Conservation (phyloP, 768 basidiomycete species). For the Phlebiopsis gigantea region DNA sequence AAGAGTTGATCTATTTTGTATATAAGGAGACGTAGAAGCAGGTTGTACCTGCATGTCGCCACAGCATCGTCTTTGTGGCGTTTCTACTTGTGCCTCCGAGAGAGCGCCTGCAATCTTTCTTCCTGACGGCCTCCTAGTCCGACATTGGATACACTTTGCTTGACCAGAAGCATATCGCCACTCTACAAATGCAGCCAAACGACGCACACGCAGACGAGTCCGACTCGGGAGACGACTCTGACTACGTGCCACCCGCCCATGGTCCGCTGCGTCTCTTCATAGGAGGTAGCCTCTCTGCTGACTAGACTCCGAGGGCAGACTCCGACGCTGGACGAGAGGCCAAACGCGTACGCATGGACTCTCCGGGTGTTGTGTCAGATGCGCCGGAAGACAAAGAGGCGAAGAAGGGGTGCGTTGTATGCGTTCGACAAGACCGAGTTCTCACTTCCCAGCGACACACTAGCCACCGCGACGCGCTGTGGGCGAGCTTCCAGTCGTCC, state of each 20-base stretch:
- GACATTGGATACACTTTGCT: background rate
- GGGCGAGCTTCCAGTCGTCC: conserved; percentile 66
- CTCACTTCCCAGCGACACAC: conserved; percentile 3
- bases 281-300: background rate
- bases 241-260: conserved; percentile 55
- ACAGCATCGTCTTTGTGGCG: background rate
- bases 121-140: background rate
- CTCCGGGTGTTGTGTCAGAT: conserved; percentile 18
- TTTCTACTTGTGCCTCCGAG: too few relatives aligned
- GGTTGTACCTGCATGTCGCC: too few relatives aligned
- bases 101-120: background rate
- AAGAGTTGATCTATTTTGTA: too few relatives aligned
- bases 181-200: background rate
- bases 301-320: conserved; percentile 28
- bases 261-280: conserved; percentile 27
- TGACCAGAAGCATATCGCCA: background rate
- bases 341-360: conserved; percentile 30
- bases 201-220: conserved; percentile 25
- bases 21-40: too few relatives aligned
- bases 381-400: conserved; percentile 30
- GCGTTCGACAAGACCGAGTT: background rate
- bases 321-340: conserved; percentile 33
- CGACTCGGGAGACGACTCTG: conserved; percentile 67
- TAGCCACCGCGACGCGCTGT: conserved; percentile 60
- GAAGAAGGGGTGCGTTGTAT: conserved; percentile 31